Base-by-base conservation (phyloP, 1,284 basidiomycete genomes). In the Boletus mariae region DNA sequence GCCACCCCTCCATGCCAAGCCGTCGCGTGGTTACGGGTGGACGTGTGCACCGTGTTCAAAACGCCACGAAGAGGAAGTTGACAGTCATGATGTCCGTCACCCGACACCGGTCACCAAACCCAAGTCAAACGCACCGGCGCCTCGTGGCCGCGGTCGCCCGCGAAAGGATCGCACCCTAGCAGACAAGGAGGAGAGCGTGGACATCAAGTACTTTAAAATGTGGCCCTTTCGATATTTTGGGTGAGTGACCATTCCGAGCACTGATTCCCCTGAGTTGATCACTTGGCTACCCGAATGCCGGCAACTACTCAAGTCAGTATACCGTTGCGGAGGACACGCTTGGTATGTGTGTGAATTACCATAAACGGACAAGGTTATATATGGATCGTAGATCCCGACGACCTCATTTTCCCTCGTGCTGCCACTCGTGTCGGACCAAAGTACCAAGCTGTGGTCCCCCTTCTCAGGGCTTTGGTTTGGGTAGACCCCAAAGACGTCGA, bases 161-260 rank as follows among this genome's bases (percentile, higher is more conserved):
- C 77, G 86, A 51, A 88, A 90, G 71, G 85, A 88, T 63, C 79
- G 79, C 58, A 72, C 68, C 47, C 79, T 82, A 57, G 82, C 82
- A 29, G 86, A 87, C 66, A 82, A 83, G 62, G 86, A 90, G 66
- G 90, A 92, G 70, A 88, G 82, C 55, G 76, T 87, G 55, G 78
- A 83, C 35, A 82, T 91, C 59, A 85, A 87, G 69, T 82, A 92
- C 73, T 95, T 88, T 69, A 92, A 93, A 66, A 86, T 92, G 79
- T 98, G 94, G 94, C 93, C 93, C 1, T 97, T 94, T 73, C 80
- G 94, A 54, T 98, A 98, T 73, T 98, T 98, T 73, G 94, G 94
- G 92, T 93, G 66, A 71, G 87, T 71, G 11, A 28, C 45, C 20
- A 31, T 53, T 28, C 46, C 12, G 23, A 15, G 29, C 29, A 25